A percentile compares a stretch with the other conserved stretches of the same genome.
Evolutionary conservation across 495 filamentous ascomycete species (phyloP).

Genomic region (Pyrenopolyporus hunteri): DNA sequence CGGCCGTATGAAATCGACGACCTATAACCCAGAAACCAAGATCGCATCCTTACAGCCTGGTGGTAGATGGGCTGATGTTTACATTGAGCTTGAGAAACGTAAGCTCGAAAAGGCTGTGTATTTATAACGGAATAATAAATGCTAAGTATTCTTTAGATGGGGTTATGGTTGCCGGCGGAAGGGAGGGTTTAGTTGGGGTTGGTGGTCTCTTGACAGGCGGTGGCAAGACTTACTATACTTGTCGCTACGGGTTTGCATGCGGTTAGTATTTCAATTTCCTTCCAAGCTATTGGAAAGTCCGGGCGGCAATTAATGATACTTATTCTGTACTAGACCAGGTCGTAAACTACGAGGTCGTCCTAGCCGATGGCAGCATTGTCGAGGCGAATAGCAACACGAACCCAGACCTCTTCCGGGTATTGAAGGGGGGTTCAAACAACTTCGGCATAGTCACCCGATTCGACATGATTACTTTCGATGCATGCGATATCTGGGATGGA

Average conservation of each 20-base stretch:
- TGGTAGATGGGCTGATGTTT: slow-evolving; percentile 7
- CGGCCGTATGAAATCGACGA: slow-evolving; percentile 50
- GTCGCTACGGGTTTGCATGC: slow-evolving; percentile 55
- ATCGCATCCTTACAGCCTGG: slow-evolving; percentile 54
- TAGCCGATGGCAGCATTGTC: slow-evolving; percentile 52
- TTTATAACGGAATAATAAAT: too few species aligned
- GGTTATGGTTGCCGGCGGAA: slow-evolving; percentile 60
- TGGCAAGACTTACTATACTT: slow-evolving; percentile 58
- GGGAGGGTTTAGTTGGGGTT: slow-evolving; percentile 60
- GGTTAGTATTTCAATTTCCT: slow-evolving; percentile 20
- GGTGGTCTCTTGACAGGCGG: slow-evolving; percentile 64
- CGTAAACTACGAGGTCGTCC: slow-evolving; percentile 54
- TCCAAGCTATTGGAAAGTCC: background rate
- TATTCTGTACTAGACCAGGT: slow-evolving; percentile 46
- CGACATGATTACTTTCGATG: slow-evolving; percentile 42
- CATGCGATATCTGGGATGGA: slow-evolving; percentile 36
- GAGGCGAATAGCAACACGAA: slow-evolving; percentile 48
- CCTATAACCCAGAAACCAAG: slow-evolving; percentile 43
- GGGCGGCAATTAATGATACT: background rate
- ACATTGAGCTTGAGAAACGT: slow-evolving; percentile 14
- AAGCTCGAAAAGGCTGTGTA: too few species aligned
- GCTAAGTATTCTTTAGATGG: slow-evolving; percentile 33
- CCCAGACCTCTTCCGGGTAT: slow-evolving; percentile 56
- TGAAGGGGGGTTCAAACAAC: slow-evolving; percentile 59
- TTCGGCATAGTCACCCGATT: slow-evolving; percentile 61